Conservation (phyloP, 2,329 filamentous ascomycete species). For the Dactylellina sp. region DNA sequence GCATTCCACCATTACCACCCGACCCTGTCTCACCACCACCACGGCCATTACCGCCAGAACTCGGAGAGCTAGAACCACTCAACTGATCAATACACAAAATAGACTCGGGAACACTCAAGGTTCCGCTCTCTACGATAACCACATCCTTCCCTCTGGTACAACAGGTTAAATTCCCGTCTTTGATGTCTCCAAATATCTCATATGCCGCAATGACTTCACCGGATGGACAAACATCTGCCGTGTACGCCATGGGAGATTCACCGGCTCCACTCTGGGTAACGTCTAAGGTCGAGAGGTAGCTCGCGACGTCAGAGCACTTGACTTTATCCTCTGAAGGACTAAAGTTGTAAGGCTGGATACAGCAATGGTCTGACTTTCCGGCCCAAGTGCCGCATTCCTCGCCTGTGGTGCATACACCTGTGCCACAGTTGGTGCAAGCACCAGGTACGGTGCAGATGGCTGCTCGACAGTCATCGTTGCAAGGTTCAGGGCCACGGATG, state of each 20-base stretch:
- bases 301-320: conserved; percentile 19
- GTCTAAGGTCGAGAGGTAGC: conserved; percentile 19
- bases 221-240: conserved; percentile 22
- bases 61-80: conserved; percentile 8
- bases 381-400: conserved; percentile 53
- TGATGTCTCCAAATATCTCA: conserved; percentile 3
- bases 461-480: conserved; percentile 19
- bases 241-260: conserved; percentile 6
- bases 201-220: conserved; percentile 34
- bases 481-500: conserved; percentile 37
- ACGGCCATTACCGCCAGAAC: neutral
- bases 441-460: conserved; percentile 17
- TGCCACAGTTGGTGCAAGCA: conserved; percentile 30
- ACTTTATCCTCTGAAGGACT: neutral
- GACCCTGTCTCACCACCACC: too few relatives aligned
- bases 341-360: conserved; percentile 40
- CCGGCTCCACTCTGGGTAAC: neutral
- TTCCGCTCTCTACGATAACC: conserved; percentile 27
- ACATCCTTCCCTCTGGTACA: conserved; percentile 29
- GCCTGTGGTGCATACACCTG: conserved; percentile 11
- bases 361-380: conserved; percentile 20
- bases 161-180: conserved; percentile 35
- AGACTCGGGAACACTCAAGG: conserved; percentile 19
- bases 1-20: neutral
- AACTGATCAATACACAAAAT: conserved; percentile 28